Conservation (phyloP, 805 yeast genomes). For the Grigorovia humatica region DNA sequence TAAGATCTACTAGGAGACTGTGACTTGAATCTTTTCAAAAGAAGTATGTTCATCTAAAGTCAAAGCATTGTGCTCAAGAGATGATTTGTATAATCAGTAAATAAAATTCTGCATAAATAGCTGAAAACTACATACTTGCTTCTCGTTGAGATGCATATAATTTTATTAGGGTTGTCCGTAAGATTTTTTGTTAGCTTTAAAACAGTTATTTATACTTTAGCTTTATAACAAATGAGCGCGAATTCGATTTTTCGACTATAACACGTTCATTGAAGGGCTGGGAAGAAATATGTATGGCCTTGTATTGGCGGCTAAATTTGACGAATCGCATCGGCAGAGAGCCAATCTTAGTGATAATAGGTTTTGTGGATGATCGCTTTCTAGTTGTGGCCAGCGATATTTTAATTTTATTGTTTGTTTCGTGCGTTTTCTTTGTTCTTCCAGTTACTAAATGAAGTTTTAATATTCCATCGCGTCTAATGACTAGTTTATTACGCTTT, state of each 20-base stretch:
- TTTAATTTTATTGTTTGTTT: slow-evolving; percentile 9
- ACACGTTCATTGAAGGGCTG: slow-evolving; percentile 31
- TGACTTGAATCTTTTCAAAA: too few species aligned
- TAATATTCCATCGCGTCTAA: slow-evolving; percentile 43
- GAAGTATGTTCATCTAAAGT: too few species aligned
- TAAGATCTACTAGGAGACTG: too few species aligned
- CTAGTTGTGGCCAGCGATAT: slow-evolving; percentile 4
- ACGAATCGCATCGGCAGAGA: slow-evolving; percentile 33
- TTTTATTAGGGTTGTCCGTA: too few species aligned
- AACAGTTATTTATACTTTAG: slow-evolving; percentile 7
- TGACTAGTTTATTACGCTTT: slow-evolving; percentile 44
- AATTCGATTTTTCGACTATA: slow-evolving; percentile 19
- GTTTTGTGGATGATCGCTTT: slow-evolving; percentile 6
- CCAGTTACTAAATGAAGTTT: slow-evolving; percentile 22
- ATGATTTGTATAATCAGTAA: too few species aligned
- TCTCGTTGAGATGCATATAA: too few species aligned
- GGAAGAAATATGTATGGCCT: slow-evolving; percentile 33
- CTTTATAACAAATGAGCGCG: slow-evolving; percentile 22
- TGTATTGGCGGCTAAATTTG: slow-evolving; percentile 29
- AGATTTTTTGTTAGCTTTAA: background rate
- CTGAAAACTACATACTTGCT: too few species aligned
- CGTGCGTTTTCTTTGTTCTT: slow-evolving; percentile 9
- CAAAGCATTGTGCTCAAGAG: too few species aligned
- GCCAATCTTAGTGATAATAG: slow-evolving; percentile 18
- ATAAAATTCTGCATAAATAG: too few species aligned